Percentiles rank a stretch among this genome's conserved stretches.
These are phyloP conservation scores for Calocybe cyanea DNA, from an alignment of 768 basidiomycete species.

Conservation along the genomic window DNA sequence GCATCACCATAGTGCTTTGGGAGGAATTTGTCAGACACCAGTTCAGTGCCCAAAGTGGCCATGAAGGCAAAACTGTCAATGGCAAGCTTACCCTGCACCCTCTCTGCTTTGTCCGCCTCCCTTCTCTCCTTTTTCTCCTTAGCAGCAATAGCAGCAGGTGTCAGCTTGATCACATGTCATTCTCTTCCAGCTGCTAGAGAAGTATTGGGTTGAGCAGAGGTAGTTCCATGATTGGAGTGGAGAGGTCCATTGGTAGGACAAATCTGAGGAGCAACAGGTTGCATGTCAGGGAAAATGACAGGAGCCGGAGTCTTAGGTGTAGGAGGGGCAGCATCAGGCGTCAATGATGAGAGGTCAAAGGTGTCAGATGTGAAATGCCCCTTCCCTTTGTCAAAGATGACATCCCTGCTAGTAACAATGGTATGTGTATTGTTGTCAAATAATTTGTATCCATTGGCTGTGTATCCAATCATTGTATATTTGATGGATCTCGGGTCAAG, in stretches of 20 bases:
- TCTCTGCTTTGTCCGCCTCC: background rate
- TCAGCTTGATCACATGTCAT: background rate
- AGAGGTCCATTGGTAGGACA: background rate
- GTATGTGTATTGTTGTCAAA: background rate
- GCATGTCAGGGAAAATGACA: too few relatives aligned
- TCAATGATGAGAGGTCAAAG: background rate
- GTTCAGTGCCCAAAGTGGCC: background rate
- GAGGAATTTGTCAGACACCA: background rate
- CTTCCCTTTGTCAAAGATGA: background rate
- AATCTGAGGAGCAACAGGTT: background rate
- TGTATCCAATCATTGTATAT: background rate
- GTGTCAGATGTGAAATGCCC: background rate
- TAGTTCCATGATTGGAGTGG: background rate
- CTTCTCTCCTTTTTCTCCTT: background rate
- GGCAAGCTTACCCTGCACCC: too few relatives aligned
- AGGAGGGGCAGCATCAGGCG: background rate
- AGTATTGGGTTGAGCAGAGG: background rate
- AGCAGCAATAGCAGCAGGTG: too few relatives aligned
- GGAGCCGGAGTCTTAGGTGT: background rate
- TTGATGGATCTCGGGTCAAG: background rate
- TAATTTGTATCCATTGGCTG: constrained; percentile 8
- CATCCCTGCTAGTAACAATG: background rate
- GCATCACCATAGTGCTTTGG: background rate
- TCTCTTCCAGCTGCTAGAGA: background rate
- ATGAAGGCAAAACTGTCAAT: background rate